phyloP scores from a whole-genome alignment of 1,284 basidiomycete species.

The Puccinia hordei region DNA sequence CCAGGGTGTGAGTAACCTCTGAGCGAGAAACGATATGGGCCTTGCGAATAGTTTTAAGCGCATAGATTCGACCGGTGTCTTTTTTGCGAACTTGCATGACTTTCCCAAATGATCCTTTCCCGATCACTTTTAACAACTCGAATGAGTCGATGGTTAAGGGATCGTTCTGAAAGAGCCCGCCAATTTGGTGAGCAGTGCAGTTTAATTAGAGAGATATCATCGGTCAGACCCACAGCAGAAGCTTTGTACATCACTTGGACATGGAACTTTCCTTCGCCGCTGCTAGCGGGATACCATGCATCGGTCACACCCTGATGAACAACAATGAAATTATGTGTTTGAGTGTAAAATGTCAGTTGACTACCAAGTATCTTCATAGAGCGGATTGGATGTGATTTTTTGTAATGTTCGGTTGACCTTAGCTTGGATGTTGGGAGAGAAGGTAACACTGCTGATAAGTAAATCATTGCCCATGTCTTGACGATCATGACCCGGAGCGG shows the following conservation, averaged over 20 bases:
- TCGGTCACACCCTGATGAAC: conserved; percentile 43
- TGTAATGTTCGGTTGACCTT: conserved; percentile 28
- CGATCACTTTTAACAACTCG: conserved; percentile 51
- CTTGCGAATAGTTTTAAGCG: conserved; percentile 99
- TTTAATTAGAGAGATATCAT: not conserved
- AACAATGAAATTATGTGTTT: not conserved
- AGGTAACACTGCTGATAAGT: conserved; percentile 45
- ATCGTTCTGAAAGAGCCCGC: conserved; percentile 29
- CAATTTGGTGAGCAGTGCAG: not conserved
- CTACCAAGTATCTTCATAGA: not conserved
- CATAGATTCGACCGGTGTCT: conserved; percentile 98
- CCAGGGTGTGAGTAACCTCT: conserved; percentile 98
- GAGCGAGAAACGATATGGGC: conserved; percentile 99
- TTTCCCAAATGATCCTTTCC: conserved; percentile 53
- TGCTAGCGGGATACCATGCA: conserved; percentile 45
- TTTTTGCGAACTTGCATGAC: conserved; percentile 98
- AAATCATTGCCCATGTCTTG: conserved; percentile 52
- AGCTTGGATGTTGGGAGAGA: conserved; percentile 46
- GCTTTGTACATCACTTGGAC: conserved; percentile 51
- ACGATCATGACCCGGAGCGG: conserved; percentile 49
- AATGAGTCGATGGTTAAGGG: conserved; percentile 51
- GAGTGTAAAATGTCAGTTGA: not conserved
- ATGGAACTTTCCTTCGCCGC: conserved; percentile 48
- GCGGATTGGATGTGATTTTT: not conserved
- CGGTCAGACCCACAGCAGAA: conserved; percentile 32